phyloP scores from a whole-genome alignment of 192 early-diverging fungal species.

The Backusella luteola region DNA sequence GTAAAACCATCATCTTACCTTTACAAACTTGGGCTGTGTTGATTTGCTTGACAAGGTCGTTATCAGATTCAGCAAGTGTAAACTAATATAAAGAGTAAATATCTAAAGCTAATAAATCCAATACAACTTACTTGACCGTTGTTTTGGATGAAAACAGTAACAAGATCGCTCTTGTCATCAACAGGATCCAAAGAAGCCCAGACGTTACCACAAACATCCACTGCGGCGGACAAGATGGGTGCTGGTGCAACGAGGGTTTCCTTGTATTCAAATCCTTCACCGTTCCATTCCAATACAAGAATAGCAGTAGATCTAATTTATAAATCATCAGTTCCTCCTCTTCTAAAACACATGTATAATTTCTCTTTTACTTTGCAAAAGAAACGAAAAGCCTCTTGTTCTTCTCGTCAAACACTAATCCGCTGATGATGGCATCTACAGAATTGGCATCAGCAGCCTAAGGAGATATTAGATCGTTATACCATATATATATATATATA shows the following conservation, averaged over 20 bases:
- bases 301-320: slow-evolving; percentile 11
- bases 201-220: slow-evolving; percentile 15
- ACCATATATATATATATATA: not conserved
- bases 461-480: not conserved
- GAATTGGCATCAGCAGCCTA: slow-evolving; percentile 26
- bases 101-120: too few species aligned
- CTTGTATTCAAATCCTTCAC: not conserved
- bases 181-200: slow-evolving; percentile 18
- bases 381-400: slow-evolving; percentile 14
- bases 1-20: not conserved
- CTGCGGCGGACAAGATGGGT: slow-evolving; percentile 16
- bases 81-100: not conserved
- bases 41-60: not conserved
- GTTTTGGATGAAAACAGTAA: slow-evolving; percentile 8
- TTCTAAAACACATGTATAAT: not conserved
- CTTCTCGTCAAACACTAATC: slow-evolving; percentile 6
- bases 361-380: slow-evolving; percentile 28
- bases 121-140: slow-evolving; percentile 10
- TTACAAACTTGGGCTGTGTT: not conserved
- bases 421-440: slow-evolving; percentile 22
- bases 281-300: slow-evolving; percentile 22
- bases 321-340: not conserved
- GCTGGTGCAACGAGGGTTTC: slow-evolving; percentile 2
- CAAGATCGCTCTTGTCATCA: not conserved
- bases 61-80: not conserved